Conservation (phyloP, 2,329 filamentous ascomycete genomes). For the Verticillium longisporum region DNA sequence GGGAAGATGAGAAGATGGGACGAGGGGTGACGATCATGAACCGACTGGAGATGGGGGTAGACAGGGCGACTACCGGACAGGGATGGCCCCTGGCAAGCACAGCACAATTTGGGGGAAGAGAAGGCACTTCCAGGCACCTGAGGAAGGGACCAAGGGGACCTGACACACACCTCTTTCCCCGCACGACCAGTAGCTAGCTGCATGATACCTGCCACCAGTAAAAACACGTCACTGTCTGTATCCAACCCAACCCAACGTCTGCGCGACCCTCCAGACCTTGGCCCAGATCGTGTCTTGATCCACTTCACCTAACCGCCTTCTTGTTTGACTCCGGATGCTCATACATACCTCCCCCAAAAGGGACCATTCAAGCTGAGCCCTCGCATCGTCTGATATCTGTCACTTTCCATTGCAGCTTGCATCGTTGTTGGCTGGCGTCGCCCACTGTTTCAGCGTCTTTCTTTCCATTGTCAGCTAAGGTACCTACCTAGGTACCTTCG, state of each 20-base stretch:
- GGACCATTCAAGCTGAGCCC: neutral
- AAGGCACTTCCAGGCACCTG: neutral
- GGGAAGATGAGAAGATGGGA: neutral
- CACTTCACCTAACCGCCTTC: neutral
- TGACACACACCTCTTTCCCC: neutral
- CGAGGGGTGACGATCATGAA: neutral
- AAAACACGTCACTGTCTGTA: neutral
- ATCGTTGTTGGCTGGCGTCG: neutral
- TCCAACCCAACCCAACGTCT: neutral
- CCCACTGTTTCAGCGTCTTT: neutral
- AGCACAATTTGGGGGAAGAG: neutral
- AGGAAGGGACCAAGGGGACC: neutral
- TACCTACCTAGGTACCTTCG: neutral
- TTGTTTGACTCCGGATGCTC: neutral
- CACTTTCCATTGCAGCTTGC: neutral
- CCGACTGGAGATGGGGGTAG: neutral
- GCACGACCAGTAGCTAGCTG: neutral
- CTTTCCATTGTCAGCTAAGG: neutral
- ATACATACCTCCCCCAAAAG: neutral
- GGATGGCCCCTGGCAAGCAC: neutral
- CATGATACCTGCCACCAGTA: neutral
- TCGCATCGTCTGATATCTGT: neutral
- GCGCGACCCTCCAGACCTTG: neutral
- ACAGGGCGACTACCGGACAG: neutral
- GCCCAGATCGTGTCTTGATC: neutral